These are phyloP conservation scores for Epichloe gansuensis DNA, from an alignment of 2,329 filamentous ascomycete genomes.

Conservation along the genomic window DNA sequence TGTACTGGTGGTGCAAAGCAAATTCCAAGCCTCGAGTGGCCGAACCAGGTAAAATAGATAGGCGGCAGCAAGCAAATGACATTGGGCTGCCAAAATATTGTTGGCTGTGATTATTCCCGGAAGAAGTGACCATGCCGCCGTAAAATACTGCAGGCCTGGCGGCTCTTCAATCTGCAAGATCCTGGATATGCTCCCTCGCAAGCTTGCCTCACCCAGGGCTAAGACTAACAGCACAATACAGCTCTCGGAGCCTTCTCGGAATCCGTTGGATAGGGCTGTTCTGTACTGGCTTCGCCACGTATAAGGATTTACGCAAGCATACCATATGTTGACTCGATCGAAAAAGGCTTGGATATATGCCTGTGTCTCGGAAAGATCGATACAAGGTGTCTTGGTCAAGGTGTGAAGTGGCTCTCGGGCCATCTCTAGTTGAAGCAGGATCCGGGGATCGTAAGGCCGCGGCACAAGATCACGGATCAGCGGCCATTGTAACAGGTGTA, in stretches of 20 bases:
- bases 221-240: constrained; percentile 72
- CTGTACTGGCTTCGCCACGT: constrained; percentile 68
- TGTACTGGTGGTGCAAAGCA: constrained; percentile 68
- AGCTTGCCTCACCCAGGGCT: constrained; percentile 63
- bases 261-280: constrained; percentile 61
- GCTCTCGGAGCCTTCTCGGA: constrained; percentile 68
- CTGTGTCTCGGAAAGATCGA: constrained; percentile 63
- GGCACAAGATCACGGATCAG: constrained; percentile 68
- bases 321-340: constrained; percentile 72
- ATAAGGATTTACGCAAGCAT: constrained; percentile 73
- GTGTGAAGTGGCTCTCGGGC: constrained; percentile 61
- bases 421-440: constrained; percentile 73
- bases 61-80: constrained; percentile 67
- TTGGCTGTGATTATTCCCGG: constrained; percentile 71
- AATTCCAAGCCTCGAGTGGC: constrained; percentile 71
- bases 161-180: constrained; percentile 57
- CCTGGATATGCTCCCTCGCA: constrained; percentile 63
- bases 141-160: constrained; percentile 68
- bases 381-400: constrained; percentile 49
- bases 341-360: constrained; percentile 73
- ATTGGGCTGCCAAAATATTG: constrained; percentile 66
- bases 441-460: constrained; percentile 66
- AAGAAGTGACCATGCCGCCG: constrained; percentile 65
- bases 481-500: constrained; percentile 71
- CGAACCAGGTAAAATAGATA: constrained; percentile 76